These are phyloP conservation scores for Xenoacremonium recifei DNA, from an alignment of 2,329 filamentous ascomycete species.

Conservation along the genomic window DNA sequence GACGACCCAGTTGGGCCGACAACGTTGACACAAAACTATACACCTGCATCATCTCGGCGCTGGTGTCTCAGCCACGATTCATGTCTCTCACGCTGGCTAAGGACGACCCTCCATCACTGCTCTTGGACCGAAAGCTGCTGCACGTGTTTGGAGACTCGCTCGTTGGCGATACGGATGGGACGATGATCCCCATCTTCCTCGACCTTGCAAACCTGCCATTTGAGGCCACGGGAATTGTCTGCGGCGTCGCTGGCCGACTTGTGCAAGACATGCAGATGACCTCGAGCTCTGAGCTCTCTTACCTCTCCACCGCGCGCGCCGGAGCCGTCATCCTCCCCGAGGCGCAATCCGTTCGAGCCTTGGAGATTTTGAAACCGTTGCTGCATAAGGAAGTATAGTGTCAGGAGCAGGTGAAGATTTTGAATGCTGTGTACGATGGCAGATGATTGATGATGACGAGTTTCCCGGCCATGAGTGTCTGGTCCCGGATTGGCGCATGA, in stretches of 20 bases:
- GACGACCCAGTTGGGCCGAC: conserved; percentile 51
- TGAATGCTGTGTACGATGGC: no score
- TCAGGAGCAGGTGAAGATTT: background rate
- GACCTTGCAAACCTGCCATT: conserved; percentile 78
- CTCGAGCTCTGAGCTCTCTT: conserved; percentile 74
- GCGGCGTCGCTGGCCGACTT: conserved; percentile 82
- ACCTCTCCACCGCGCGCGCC: conserved; percentile 83
- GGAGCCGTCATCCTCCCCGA: conserved; percentile 85
- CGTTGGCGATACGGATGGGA: conserved; percentile 70
- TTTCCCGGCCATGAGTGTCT: no score
- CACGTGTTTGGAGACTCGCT: conserved; percentile 69
- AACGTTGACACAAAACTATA: conserved; percentile 63
- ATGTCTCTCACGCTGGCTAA: conserved; percentile 72
- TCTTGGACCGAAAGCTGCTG: conserved; percentile 68
- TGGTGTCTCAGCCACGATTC: conserved; percentile 64
- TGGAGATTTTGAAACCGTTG: conserved; percentile 64
- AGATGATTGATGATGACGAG: no score
- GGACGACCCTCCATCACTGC: conserved; percentile 70
- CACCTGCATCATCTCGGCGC: conserved; percentile 59
- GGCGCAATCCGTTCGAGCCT: conserved; percentile 69
- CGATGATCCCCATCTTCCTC: conserved; percentile 81
- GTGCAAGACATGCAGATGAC: conserved; percentile 65
- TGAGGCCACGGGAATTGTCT: conserved; percentile 92
- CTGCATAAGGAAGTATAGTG: conserved; percentile 35
- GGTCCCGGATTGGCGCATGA: no score